A percentile compares a stretch with the other conserved stretches of the same genome.
Evolutionary conservation across 1,284 basidiomycete species (phyloP).

Genomic region (Fomitiporia mediterranea): DNA sequence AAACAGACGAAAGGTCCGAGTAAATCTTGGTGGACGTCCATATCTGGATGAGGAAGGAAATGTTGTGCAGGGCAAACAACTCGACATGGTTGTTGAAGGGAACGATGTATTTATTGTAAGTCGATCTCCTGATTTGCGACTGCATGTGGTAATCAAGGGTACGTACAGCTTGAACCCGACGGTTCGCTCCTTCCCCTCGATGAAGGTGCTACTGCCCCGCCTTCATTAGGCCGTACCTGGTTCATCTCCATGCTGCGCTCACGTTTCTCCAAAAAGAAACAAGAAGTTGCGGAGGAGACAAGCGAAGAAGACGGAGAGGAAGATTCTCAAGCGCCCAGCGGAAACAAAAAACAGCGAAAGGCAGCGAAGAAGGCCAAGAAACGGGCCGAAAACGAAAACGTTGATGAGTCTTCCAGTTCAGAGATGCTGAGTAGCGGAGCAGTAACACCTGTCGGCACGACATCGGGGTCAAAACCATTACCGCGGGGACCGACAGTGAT

Average conservation of each 20-base stretch:
- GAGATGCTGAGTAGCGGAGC: conserved; percentile 40
- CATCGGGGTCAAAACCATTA: neutral
- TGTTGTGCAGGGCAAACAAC: conserved; percentile 41
- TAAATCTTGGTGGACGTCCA: conserved; percentile 56
- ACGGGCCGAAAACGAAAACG: conserved; percentile 22
- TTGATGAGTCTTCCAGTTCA: conserved; percentile 30
- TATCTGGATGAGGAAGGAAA: conserved; percentile 54
- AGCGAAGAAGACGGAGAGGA: conserved; percentile 25
- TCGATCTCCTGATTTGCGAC: conserved; percentile 19
- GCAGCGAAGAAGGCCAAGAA: conserved; percentile 22
- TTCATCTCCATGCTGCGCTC: conserved; percentile 37
- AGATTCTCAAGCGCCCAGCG: conserved; percentile 23
- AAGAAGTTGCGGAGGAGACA: conserved; percentile 24
- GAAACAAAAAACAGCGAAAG: conserved; percentile 31
- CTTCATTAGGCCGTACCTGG: conserved; percentile 50
- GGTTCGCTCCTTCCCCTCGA: conserved; percentile 54
- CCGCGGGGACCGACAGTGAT: conserved; percentile 13
- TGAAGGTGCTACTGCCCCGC: conserved; percentile 40
- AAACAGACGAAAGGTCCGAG: conserved; percentile 49
- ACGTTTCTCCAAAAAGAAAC: conserved; percentile 31
- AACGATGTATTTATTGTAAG: conserved; percentile 67
- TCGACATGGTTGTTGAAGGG: conserved; percentile 78
- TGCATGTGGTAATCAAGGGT: conserved; percentile 16
- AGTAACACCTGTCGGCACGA: conserved; percentile 31
- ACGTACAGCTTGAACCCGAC: conserved; percentile 33